These are phyloP conservation scores for Diddensiella transvaalensis DNA, from an alignment of 805 yeast genomes.

Conservation along the genomic window DNA sequence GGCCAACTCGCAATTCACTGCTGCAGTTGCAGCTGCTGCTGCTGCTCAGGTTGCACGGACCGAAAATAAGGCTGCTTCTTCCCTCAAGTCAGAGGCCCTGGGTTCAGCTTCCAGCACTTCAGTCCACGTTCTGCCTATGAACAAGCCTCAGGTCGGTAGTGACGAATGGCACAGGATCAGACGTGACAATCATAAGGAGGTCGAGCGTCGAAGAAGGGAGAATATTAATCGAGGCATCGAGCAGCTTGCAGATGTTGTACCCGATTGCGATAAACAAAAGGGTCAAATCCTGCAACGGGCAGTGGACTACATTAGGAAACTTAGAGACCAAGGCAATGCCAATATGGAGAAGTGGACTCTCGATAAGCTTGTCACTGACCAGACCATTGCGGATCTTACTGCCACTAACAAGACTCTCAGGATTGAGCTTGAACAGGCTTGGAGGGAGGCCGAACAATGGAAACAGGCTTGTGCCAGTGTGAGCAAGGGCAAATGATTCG, in stretches of 20 bases:
- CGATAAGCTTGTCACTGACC: constrained; percentile 88
- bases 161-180: constrained; percentile 83
- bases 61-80: not conserved
- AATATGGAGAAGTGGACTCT: constrained; percentile 93
- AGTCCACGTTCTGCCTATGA: not conserved
- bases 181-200: constrained; percentile 91
- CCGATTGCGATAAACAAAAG: constrained; percentile 82
- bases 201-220: constrained; percentile 88
- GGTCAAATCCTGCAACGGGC: constrained; percentile 86
- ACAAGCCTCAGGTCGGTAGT: constrained; percentile 42
- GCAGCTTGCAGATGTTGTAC: constrained; percentile 71
- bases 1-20: constrained; percentile 5
- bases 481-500: not conserved
- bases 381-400: constrained; percentile 79
- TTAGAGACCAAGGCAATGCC: constrained; percentile 84
- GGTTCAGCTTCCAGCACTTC: no score
- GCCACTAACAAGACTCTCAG: constrained; percentile 85
- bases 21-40: constrained; percentile 9
- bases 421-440: constrained; percentile 83
- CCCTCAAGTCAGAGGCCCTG: no score
- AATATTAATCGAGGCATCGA: constrained; percentile 83
- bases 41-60: not conserved
- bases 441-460: constrained; percentile 85
- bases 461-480: constrained; percentile 42
- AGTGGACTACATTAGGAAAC: constrained; percentile 82